Base-by-base conservation (phyloP, 164 flowering plant genomes). In the Paratinospora sagittata region DNA sequence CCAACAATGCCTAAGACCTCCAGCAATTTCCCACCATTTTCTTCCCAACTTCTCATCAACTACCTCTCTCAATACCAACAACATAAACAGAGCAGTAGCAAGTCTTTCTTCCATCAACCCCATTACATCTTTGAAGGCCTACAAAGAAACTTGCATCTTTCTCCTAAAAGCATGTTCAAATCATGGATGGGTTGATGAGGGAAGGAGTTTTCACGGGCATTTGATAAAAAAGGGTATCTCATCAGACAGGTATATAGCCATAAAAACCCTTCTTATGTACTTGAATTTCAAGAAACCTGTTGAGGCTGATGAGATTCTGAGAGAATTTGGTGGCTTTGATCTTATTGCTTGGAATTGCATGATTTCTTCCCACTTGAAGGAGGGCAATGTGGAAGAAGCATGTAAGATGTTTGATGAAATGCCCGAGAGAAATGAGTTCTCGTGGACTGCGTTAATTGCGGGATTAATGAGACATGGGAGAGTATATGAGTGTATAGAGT, bases 361-460 rank as follows among this genome's bases (percentile, higher is more conserved):
- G 72, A 67, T 73, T 9, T 26, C 69, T 61, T 61, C 58, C 8
- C 19, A 52, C 27, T 27, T 66, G 0, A 36, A 63, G 41, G 24
- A 36, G 12, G 76, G 81, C 2, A 30, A 43, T 60, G 14, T 76
- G 8, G 66, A 73, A 13, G 74, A 67, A 33, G 78, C 74, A 9
- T n/a, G 69, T 26, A 60, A 27, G 10, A 39, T 75, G 74, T 75
- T 79, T 39, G 81, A 72, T 14, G 69, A 75, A 72, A 75, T 88
- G 89, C 88, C 88, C 14, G 79, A 75, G 33, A 79, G 87, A 74
- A 84, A 86, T 63, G 72, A 47, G 8, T 67, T 72, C 34, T 68
- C 78, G 3, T 72, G 73, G 73, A 78, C 71, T 24, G 57, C 71
- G 0, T 55, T 78, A 63, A 61, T 75, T 27, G 23, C 74, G 2